Evolutionary conservation across 2,329 filamentous ascomycete species (phyloP), one percentile per base, ranked within the genome.

Genomic region (Madurella mycetomatis): DNA sequence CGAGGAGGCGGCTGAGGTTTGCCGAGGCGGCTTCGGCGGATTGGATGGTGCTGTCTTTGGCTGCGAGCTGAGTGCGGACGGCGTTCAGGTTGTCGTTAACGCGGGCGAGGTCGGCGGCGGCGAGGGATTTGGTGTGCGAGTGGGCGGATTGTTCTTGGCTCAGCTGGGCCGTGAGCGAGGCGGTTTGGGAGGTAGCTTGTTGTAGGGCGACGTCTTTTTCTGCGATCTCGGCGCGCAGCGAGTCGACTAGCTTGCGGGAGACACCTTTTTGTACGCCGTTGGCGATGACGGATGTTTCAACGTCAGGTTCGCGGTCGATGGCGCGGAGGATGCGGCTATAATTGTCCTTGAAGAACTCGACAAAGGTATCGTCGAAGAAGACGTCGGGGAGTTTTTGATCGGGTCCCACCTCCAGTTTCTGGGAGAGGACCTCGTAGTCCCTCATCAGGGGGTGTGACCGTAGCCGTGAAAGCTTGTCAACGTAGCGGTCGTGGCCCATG

Each of bases 291-390:
- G 90, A 87, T 25, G 95, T 85, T 68, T 99, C 94, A 57, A 95
- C 76, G 1, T 86, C 90, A 0, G 94, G 94, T 58, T 96, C 90
- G 57, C 92, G 85, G 70, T 99, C 94, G 63, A 99, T 89, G 13
- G 90, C 88, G 58, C 90, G 84, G 40, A 87, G 76, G 54, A 96
- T 74, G 9, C 92, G 86, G 64, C 88, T 92, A 67, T 95, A 97
- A 67, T 96, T 96, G 65, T 97, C 92, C 66, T 96, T 96, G 64
- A 96, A 83, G 65, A 97, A 96, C 56, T 96, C 89, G 52, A 99
- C 85, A 69, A 96, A 97, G 0, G 82, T 82, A 45, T 83, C 79
- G 62, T 96, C 91, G 60, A 97, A 94, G 67, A 84, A 95, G 1
- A 96, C 88, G 48, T 92, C 86, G 1, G 91, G 88, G 8, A 92